Percentiles rank a stretch among this genome's conserved stretches.
phyloP scores from a whole-genome alignment of 139 green algal genomes.

The Micractinium sp. region DNA sequence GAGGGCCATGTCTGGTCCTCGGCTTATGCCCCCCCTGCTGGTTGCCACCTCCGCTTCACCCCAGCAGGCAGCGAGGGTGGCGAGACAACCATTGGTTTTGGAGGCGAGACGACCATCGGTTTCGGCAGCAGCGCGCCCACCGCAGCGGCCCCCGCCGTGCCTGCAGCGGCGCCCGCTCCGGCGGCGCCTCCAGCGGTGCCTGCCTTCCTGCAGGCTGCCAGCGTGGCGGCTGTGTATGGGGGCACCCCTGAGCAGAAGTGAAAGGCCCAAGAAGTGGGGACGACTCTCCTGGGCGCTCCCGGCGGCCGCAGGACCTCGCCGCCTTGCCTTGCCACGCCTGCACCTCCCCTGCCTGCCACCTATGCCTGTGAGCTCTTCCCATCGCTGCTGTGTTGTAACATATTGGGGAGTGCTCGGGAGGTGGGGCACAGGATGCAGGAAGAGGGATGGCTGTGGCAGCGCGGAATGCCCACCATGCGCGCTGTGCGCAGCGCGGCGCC shows the following conservation, averaged over 20 bases:
- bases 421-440: no score
- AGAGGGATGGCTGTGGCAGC: no score
- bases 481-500: not conserved
- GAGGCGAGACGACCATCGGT: constrained; percentile 20
- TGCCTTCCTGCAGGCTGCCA: constrained; percentile 50
- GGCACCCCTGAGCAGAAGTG: not conserved
- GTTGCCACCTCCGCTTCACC: not conserved
- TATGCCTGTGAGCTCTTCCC: no score
- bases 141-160: not conserved
- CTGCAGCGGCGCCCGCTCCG: not conserved
- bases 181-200: constrained; percentile 33
- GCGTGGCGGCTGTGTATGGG: constrained; percentile 40
- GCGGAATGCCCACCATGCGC: no score
- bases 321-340: no score
- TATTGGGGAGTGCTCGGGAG: no score
- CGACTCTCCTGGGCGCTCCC: no score
- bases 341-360: no score
- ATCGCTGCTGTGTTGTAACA: no score
- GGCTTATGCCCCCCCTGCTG: no score
- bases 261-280: not conserved
- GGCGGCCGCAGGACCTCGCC: no score
- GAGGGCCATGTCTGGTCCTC: no score
- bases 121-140: constrained; percentile 37
- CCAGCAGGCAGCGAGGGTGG: not conserved
- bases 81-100: constrained; percentile 46